A percentile compares a stretch with the other conserved stretches of the same genome.
Evolutionary conservation across 2,329 filamentous ascomycete species (phyloP).

Genomic region (Beauveria bassiana): DNA sequence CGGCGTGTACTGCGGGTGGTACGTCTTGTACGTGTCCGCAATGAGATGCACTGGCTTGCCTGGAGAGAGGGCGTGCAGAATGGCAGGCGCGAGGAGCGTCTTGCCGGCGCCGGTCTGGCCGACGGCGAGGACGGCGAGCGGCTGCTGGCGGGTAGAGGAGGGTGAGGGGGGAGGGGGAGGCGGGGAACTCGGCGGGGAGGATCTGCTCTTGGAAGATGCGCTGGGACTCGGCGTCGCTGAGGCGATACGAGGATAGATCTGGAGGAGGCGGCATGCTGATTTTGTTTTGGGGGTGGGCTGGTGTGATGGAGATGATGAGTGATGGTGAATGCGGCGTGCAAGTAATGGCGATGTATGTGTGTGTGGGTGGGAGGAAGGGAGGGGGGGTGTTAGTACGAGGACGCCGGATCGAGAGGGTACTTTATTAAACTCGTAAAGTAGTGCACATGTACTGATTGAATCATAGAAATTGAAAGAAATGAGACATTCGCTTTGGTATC

Average conservation of each 20-base stretch:
- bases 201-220: conserved; percentile 25
- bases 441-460: not conserved
- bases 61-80: conserved; percentile 25
- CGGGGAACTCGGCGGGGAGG: conserved; percentile 27
- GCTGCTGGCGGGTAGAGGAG: conserved; percentile 13
- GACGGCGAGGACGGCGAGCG: conserved; percentile 35
- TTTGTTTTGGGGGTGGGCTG: not conserved
- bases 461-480: too few relatives aligned
- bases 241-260: conserved; percentile 24
- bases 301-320: not conserved
- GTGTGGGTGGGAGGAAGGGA: too few relatives aligned
- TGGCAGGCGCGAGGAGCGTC: conserved; percentile 33
- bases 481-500: too few relatives aligned
- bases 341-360: not conserved
- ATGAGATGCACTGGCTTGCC: conserved; percentile 32
- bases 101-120: conserved; percentile 44
- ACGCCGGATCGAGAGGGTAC: not conserved
- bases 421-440: not conserved
- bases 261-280: conserved; percentile 17
- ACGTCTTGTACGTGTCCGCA: conserved; percentile 41
- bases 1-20: conserved; percentile 34
- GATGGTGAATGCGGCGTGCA: not conserved
- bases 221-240: conserved; percentile 22
- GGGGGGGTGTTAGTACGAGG: not conserved
- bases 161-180: conserved; percentile 1